Conservation (phyloP, 2,329 filamentous ascomycete species). For the Pleoardoris graminearum region DNA sequence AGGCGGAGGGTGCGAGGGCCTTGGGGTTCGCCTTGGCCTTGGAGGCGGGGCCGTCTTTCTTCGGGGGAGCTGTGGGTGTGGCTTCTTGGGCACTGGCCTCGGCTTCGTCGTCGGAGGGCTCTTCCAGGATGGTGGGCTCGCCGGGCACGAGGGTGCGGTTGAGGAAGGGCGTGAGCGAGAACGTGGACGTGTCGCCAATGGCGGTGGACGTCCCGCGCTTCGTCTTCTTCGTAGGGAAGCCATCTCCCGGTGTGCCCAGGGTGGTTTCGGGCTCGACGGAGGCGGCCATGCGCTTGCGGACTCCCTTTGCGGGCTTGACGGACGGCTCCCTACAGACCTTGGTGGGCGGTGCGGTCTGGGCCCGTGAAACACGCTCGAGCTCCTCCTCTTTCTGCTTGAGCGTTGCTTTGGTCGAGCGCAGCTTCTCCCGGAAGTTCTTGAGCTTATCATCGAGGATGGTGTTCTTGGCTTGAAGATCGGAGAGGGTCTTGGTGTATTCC, state of each 20-base stretch:
- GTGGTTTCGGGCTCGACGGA: conserved; percentile 53
- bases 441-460: conserved; percentile 71
- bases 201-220: conserved; percentile 56
- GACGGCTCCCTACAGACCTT: conserved; percentile 36
- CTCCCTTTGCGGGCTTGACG: conserved; percentile 44
- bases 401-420: conserved; percentile 71
- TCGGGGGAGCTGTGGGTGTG: conserved; percentile 36
- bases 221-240: conserved; percentile 51
- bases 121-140: conserved; percentile 43
- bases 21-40: conserved; percentile 50
- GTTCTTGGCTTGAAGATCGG: conserved; percentile 65
- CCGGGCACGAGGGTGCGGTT: conserved; percentile 68
- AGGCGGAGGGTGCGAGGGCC: conserved; percentile 49
- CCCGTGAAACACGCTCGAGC: conserved; percentile 50
- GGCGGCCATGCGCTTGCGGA: conserved; percentile 48
- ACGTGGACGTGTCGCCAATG: conserved; percentile 83
- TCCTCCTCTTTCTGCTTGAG: conserved; percentile 66
- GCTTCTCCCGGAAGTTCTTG: conserved; percentile 68
- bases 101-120: conserved; percentile 31
- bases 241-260: conserved; percentile 54
- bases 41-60: conserved; percentile 30
- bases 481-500: conserved; percentile 58
- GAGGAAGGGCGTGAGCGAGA: conserved; percentile 92
- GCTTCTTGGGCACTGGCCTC: conserved; percentile 24
- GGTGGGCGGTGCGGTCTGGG: conserved; percentile 44